Evolutionary conservation across 805 yeast genomes (phyloP), one percentile per base, ranked within the genome.

Genomic region (Wickerhamomyces chaumierensis): DNA sequence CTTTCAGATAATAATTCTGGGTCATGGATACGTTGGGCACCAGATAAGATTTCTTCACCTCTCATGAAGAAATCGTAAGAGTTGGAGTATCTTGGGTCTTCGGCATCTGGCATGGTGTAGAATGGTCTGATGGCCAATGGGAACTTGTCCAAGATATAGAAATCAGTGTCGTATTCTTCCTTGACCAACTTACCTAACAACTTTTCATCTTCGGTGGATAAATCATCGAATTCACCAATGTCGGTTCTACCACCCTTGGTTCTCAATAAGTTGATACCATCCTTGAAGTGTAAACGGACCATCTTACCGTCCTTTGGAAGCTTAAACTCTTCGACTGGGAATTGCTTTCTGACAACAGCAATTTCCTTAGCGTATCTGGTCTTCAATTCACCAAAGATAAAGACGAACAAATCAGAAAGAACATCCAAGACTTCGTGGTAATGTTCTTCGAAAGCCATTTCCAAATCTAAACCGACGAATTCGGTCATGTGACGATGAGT

Each of bases 401-500:
- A 88, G 48, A 86, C 78, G 55, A 92, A 90, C 64, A 92, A 69
- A 42, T 81, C 88, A 39, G 68, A 65, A 49, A 77, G 61, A 9
- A 69, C 53, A 47, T 76, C 79, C 38, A 77, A 62, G 34, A 80
- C 94, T 68, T 92, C 99, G 57, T 92, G 94, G 62, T 92, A 92
- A 66, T 92, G 96, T 67, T 88, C 96, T 68, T 92, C 97, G 57
- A 92, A 83, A 11, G 96, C 84, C 95, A 92, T 87, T 66, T 92
- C 99, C 66, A 92, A 66, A 71, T 92, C 99, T 53, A 94, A 78
- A 42, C 99, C 99, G 45, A 82, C 83, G 62, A 92, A 92, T 66
- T 92, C 99, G 41, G 99, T 92, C 95, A 92, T 81, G 65, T 92
- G 99, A 68, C 99, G 88, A 64, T 92, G 97, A 17, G 98, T 90